These are phyloP conservation scores for Vigna reflexopilosa DNA, from an alignment of 306 rosid species.

Conservation along the genomic window DNA sequence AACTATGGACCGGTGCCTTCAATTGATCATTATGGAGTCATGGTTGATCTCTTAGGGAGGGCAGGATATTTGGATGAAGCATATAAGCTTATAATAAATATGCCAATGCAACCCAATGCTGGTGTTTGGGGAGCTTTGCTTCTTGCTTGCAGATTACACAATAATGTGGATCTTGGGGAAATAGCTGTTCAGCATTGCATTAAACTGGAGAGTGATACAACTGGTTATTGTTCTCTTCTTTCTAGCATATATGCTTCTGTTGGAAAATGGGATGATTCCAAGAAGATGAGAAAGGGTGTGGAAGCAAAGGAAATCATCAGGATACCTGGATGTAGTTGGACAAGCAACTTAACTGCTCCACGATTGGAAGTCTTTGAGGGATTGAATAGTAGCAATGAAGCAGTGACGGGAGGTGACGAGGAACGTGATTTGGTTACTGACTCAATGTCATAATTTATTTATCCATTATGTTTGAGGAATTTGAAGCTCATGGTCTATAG, in stretches of 20 bases:
- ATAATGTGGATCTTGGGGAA: constrained; percentile 66
- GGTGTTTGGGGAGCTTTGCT: constrained; percentile 82
- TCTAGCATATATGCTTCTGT: constrained; percentile 62
- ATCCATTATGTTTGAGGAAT: constrained; percentile 56
- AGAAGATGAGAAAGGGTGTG: constrained; percentile 50
- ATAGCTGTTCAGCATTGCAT: constrained; percentile 69
- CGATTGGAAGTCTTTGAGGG: constrained; percentile 4
- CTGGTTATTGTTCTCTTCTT: constrained; percentile 67
- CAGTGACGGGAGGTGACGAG: constrained; percentile 39
- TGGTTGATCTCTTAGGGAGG: constrained; percentile 79
- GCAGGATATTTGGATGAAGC: constrained; percentile 71
- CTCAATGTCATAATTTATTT: constrained; percentile 54
- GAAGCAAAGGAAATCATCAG: constrained; percentile 52
- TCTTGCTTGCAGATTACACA: constrained; percentile 67
- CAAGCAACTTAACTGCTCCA: constrained; percentile 30
- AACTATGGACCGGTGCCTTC: constrained; percentile 59
- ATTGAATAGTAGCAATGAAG: constrained; percentile 30
- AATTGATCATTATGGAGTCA: constrained; percentile 67
- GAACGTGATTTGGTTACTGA: constrained; percentile 54
- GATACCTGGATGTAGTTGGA: constrained; percentile 76
- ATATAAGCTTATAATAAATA: constrained; percentile 58
- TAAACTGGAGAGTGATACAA: constrained; percentile 58
- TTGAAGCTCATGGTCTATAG: constrained; percentile 49
- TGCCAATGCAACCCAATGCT: constrained; percentile 68
- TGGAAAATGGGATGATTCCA: constrained; percentile 67